Base-by-base conservation (phyloP, 2,329 filamentous ascomycete genomes). In the Xylaria sp. region DNA sequence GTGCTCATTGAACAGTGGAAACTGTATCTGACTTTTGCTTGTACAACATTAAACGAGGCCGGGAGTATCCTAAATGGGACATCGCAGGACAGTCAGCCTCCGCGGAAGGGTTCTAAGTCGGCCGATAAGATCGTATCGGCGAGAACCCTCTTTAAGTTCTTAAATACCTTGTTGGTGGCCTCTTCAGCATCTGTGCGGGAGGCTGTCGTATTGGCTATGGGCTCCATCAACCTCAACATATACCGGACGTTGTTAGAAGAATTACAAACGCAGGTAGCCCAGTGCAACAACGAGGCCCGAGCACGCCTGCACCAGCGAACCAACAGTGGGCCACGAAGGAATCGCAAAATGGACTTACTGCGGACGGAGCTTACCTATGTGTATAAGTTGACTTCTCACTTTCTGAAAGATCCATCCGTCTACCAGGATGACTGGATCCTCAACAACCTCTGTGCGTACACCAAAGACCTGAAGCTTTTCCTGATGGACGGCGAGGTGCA, bases 1-100 rank as follows among this genome's bases (percentile, higher is more conserved):
- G 86, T 96, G 19, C 80, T 97, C 52, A 86, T 99, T 54, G 95
- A 97, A 72, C 94, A 99, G 70, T 99, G 93, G 93, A 97, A 97
- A 72, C 78, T 97, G 2, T 97, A 97, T 70, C 80, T 99, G 21
- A 92, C 97, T 50, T 97, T 99, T 75, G 94, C 93, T 8, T 99
- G 95, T 73, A 96, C 93, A 8, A 97, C 94, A 0, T 79, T 99
- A 52, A 92, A 90, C 37, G 94, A 94, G 62, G 84, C 91, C 8
- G 91, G 91, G 8, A 85, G 78, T 51, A 79, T 80, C 19, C 83
- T 86, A 50, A 78, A 87, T 24, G 77, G 79, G 11, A 77, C 77
- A 1, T 72, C 76, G 6, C 80, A 80, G 63, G 81, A 81, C 57
- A 80, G 81, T 37, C 89, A 95, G 60, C 93, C 97, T 71, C 81